Evolutionary conservation across 202 grass and related monocot species (phyloP), one percentile per base, ranked within the genome.

Genomic region (Zoysia matrella): DNA sequence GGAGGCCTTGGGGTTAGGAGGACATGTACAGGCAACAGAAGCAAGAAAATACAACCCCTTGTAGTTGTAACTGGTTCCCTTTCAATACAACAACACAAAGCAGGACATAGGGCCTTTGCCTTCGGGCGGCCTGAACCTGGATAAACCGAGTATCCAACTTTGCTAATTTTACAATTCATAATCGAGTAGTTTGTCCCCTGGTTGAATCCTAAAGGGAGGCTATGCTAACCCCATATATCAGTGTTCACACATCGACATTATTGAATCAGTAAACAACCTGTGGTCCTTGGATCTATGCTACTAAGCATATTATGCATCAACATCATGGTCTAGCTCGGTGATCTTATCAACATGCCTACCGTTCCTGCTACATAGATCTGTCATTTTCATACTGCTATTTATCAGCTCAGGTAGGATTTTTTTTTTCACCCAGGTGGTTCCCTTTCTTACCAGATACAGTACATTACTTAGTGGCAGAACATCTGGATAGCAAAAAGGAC

Each of bases 401-500:
- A 75, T 44, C 64, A 14, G 49, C 30, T 39, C 3, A 30, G 57
- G 36, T 76, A 22, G 53, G 41, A 44, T 81, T 22, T 52, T 52
- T 71, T 16, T 70, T 65, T 80, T 76, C 71, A 48, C 18, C 3
- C 41, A 58, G 16, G 83, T 47, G 60, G 0, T 53, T 16, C 10
- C 51, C 43, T 40, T 64, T 72, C 66, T 85, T 73, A 89, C 78
- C 52, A 8, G 40, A 10, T 22, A 56, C 46, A 22, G 22, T 70
- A 67, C 58, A 12, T 10, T 80, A 18, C 22, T 62, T 15, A 0
- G 6, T 2, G 58, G 83, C 43, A 44, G 68, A 86, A 73, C 83
- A 86, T 82, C 64, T 36, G 68, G n/a, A 55, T 52, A 60, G 67
- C 5, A 30, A 78, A 82, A 11, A 56, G 62, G 79, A 82, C 74